These are phyloP conservation scores for Kwoniella newhampshirensis DNA, from an alignment of 768 basidiomycete genomes.

Conservation along the genomic window DNA sequence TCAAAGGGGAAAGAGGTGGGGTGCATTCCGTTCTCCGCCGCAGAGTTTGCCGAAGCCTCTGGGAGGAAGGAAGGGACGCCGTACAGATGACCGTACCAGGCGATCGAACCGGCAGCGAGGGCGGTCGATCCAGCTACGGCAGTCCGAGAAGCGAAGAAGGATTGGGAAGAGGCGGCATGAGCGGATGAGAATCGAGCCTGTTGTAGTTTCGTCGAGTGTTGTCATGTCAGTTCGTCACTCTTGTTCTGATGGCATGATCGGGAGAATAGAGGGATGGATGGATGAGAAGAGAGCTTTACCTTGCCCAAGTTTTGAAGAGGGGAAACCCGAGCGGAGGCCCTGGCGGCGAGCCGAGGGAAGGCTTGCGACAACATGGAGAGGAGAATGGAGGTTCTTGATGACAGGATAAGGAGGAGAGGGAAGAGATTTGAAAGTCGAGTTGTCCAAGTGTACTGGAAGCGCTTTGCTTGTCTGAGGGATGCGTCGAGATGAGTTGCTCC, in stretches of 20 bases:
- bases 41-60: constrained; percentile 87
- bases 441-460: neutral
- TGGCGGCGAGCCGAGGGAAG: constrained; percentile 31
- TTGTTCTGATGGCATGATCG: neutral
- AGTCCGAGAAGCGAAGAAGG: constrained; percentile 41
- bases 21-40: constrained; percentile 92
- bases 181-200: constrained; percentile 38
- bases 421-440: neutral
- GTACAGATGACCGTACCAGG: constrained; percentile 95
- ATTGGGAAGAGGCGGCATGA: constrained; percentile 22
- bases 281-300: constrained; percentile 14
- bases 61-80: constrained; percentile 84
- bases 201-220: neutral
- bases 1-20: constrained; percentile 83
- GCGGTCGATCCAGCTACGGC: constrained; percentile 67
- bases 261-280: neutral
- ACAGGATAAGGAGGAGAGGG: constrained; percentile 3
- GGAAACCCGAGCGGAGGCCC: constrained; percentile 25
- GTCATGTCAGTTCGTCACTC: constrained; percentile 4
- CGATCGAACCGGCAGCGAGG: constrained; percentile 80
- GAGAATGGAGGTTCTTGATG: neutral
- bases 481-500: no score
- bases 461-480: no score
- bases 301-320: constrained; percentile 19
- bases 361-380: constrained; percentile 31